Evolutionary conservation across 2,329 filamentous ascomycete species (phyloP).

Genomic region (Epichloe baconii): DNA sequence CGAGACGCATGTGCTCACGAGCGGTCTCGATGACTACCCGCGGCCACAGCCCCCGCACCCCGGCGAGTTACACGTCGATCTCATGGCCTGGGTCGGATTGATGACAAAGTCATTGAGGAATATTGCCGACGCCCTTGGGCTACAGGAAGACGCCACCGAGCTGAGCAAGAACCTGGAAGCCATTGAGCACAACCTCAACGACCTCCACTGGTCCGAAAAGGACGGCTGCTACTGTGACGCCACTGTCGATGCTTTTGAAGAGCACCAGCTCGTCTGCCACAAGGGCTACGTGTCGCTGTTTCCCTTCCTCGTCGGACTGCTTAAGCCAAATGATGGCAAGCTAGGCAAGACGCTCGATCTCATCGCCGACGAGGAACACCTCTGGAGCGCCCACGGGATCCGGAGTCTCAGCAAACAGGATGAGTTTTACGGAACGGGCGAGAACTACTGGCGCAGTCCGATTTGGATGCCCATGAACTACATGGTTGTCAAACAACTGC

Average conservation of each 20-base stretch:
- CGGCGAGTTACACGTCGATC: slow-evolving; percentile 86
- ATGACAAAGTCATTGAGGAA: slow-evolving; percentile 79
- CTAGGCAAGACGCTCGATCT: slow-evolving; percentile 65
- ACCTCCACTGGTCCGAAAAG: slow-evolving; percentile 81
- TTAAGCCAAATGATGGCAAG: slow-evolving; percentile 60
- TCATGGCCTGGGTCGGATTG: slow-evolving; percentile 95
- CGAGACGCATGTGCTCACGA: slow-evolving; percentile 76
- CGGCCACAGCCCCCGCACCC: slow-evolving; percentile 88
- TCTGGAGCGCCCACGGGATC: slow-evolving; percentile 87
- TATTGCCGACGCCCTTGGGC: slow-evolving; percentile 63
- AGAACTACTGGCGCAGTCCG: slow-evolving; percentile 95
- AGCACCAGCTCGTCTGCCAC: slow-evolving; percentile 80
- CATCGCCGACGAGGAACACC: slow-evolving; percentile 64
- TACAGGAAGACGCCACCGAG: slow-evolving; percentile 61
- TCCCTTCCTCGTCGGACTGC: slow-evolving; percentile 75
- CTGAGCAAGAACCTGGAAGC: slow-evolving; percentile 61
- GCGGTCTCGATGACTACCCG: slow-evolving; percentile 91
- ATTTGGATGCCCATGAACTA: slow-evolving; percentile 98
- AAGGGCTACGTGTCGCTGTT: slow-evolving; percentile 93
- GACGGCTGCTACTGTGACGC: slow-evolving; percentile 84
- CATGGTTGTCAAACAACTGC: slow-evolving; percentile 63
- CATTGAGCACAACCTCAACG: slow-evolving; percentile 75
- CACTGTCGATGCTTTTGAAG: slow-evolving; percentile 90
- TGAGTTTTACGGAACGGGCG: slow-evolving; percentile 71
- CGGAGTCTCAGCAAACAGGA: slow-evolving; percentile 77